A percentile compares a stretch with the other conserved stretches of the same genome.
Conservation (phyloP, 805 yeast genomes). For the Zygosaccharomyces lentus region DNA sequence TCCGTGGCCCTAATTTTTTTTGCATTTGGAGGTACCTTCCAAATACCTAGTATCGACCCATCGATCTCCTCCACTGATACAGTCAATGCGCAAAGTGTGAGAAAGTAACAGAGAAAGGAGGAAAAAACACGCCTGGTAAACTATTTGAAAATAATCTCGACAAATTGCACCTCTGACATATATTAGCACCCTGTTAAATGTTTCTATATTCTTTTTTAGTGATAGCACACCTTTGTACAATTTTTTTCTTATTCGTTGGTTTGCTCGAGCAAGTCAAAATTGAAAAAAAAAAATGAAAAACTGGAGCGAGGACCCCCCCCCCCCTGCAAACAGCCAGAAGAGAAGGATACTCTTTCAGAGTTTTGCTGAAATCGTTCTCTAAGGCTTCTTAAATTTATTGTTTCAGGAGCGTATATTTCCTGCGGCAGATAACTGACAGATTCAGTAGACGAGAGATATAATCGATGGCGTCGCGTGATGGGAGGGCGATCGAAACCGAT, state of each 20-base stretch:
- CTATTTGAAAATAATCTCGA: too few species aligned
- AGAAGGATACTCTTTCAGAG: not conserved
- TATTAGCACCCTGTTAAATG: too few species aligned
- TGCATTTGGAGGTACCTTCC: too few species aligned
- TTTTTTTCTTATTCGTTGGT: not conserved
- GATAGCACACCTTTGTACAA: not conserved
- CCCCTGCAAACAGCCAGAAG: not conserved
- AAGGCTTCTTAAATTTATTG: not conserved
- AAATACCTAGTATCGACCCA: too few species aligned
- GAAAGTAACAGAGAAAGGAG: too few species aligned
- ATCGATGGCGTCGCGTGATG: slow-evolving; percentile 9
- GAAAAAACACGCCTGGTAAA: too few species aligned
- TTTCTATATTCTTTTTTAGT: not conserved
- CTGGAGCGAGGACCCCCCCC: not conserved
- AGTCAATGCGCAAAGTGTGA: too few species aligned
- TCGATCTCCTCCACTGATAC: too few species aligned
- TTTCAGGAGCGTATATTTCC: not conserved
- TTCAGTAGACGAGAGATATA: not conserved
- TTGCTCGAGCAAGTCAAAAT: not conserved
- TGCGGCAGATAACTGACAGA: not conserved
- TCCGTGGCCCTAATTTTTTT: too few species aligned
- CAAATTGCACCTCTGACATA: too few species aligned
- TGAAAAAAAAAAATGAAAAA: not conserved
- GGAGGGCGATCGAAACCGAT: slow-evolving; percentile 18
- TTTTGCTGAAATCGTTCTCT: not conserved